These are phyloP conservation scores for Phytophthora boehmeriae DNA, from an alignment of 352 stramenopile species.

Conservation along the genomic window DNA sequence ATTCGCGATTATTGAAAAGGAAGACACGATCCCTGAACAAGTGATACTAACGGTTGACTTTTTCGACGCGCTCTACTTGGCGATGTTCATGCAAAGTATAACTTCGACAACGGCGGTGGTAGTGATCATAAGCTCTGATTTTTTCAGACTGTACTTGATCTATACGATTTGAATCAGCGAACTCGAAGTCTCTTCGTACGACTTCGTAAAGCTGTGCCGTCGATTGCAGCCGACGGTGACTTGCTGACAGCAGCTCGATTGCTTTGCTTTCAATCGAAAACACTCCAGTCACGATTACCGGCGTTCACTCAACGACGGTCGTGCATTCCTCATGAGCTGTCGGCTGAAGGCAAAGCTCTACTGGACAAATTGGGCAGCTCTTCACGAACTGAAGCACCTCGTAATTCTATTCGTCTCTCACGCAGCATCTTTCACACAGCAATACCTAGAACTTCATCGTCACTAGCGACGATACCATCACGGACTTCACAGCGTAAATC, in stretches of 20 bases:
- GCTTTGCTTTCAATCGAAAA: background rate
- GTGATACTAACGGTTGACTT: constrained; percentile 1
- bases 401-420: background rate
- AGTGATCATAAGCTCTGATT: constrained; percentile 14
- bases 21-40: constrained; percentile 10
- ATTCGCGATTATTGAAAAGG: background rate
- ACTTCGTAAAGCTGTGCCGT: background rate
- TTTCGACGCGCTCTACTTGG: constrained; percentile 9
- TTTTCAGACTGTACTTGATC: background rate
- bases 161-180: background rate
- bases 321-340: background rate
- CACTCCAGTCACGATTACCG: background rate
- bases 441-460: background rate
- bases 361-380: background rate
- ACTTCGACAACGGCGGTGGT: constrained; percentile 15
- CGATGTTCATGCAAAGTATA: constrained; percentile 27
- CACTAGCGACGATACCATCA: background rate
- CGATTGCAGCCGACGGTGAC: background rate
- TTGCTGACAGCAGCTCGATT: background rate
- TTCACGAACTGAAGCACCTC: background rate
- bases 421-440: background rate
- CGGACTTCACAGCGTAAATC: background rate
- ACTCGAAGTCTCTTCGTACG: background rate
- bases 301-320: background rate
- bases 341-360: background rate